Conservation (phyloP, 306 rosid species). For the Citrullus amarus region DNA sequence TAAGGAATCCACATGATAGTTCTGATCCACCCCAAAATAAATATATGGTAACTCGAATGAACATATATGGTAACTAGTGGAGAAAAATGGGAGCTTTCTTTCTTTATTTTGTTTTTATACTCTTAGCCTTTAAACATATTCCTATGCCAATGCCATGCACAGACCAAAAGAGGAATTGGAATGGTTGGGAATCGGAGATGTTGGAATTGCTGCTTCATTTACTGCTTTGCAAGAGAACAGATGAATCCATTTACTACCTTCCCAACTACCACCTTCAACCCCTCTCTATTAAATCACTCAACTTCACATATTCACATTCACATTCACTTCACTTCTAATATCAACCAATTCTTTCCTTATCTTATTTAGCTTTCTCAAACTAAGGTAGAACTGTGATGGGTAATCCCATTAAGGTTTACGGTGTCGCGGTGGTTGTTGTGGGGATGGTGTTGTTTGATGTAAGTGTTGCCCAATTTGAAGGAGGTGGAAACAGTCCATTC, state of each 20-base stretch:
- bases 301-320: background rate
- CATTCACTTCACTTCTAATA: background rate
- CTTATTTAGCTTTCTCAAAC: too few species aligned
- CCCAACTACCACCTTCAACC: conserved; percentile 33
- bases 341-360: too few species aligned
- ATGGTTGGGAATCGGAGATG: background rate
- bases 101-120: too few species aligned
- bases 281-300: conserved; percentile 12
- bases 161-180: background rate
- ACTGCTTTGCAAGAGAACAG: conserved; percentile 33
- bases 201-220: conserved; percentile 9
- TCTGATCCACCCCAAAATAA: conserved; percentile 1
- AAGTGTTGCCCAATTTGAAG: conserved; percentile 26
- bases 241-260: conserved; percentile 44
- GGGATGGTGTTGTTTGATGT: conserved; percentile 2
- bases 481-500: background rate
- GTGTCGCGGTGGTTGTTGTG: conserved; percentile 14
- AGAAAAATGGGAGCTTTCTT: too few species aligned
- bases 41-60: background rate
- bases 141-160: too few species aligned
- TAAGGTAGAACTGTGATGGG: conserved; percentile 25
- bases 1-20: background rate
- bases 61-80: too few species aligned
- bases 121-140: too few species aligned
- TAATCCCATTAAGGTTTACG: background rate